Conservation (phyloP, 768 basidiomycete species). For the Pluteus cervinus region DNA sequence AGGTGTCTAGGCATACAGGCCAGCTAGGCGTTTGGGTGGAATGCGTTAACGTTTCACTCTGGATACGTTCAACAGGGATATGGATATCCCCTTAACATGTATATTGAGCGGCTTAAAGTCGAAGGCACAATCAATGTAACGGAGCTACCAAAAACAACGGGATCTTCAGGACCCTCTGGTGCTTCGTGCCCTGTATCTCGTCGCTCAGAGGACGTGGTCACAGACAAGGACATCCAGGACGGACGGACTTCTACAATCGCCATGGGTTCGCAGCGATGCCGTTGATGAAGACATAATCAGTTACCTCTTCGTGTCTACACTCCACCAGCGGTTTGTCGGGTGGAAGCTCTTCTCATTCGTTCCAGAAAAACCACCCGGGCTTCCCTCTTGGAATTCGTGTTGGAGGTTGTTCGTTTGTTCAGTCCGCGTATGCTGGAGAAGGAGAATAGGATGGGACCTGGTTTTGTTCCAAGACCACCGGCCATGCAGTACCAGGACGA, state of each 20-base stretch:
- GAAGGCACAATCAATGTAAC: not conserved
- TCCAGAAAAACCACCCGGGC: not conserved
- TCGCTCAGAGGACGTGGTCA: not conserved
- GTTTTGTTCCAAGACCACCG: conserved; percentile 3
- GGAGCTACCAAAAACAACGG: not conserved
- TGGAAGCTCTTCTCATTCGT: not conserved
- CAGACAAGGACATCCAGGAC: not conserved
- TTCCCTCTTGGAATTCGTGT: conserved; percentile 3
- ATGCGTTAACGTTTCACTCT: too few species aligned
- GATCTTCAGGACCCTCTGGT: not conserved
- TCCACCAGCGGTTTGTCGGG: conserved; percentile 4
- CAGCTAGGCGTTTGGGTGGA: conserved; percentile 1
- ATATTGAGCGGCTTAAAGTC: not conserved
- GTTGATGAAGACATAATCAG: too few species aligned
- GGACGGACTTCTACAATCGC: too few species aligned
- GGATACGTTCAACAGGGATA: too few species aligned
- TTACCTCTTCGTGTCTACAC: conserved; percentile 3
- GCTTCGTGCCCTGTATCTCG: conserved; percentile 2
- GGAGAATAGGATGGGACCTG: conserved; percentile 4
- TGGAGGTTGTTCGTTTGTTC: conserved; percentile 1
- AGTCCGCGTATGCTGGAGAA: not conserved
- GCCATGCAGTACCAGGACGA: conserved; percentile 3
- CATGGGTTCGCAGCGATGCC: too few species aligned
- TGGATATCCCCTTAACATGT: not conserved
- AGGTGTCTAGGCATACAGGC: not conserved